Evolutionary conservation across 805 yeast species (phyloP), one percentile per base, ranked within the genome.

Genomic region (Candida sonorensis): DNA sequence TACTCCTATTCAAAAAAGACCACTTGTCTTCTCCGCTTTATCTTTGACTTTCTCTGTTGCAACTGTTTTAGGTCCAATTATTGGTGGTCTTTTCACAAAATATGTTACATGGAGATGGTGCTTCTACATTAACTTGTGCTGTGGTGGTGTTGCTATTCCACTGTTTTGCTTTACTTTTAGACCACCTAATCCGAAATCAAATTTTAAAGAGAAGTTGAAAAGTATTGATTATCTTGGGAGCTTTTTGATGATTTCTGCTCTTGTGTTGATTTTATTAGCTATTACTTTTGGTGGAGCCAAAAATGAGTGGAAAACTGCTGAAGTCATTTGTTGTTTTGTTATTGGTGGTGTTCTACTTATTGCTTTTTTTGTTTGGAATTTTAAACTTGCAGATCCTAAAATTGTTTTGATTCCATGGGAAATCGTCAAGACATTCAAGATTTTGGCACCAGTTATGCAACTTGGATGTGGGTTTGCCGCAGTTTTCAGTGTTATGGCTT

Each of bases 31-130:
- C 51, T 52, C 64, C 7, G 37, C 59, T 4, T 45, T 66, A 19
- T 66, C 68, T 1, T 50, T 61, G 6, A 62, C 67, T 0, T 75
- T 66, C 44, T 67, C 72, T 0, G 54, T 69, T 2, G 69, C 80
- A 0, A 62, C 72, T 7, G 75, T 72, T 7, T 41, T 65, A 15
- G 86, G 86, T 1, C 86, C 87, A 0, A 57, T 77, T 24, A 48
- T 79, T 16, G 86, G 85, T 10, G 86, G 86, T 19, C 77, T 75
- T 0, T 69, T 81, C 35, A 66, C 82, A 2, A 55, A 67, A 31
- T 29, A 36, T 26, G 73, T 66, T 4, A 57, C 72, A n/a, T 80
- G 87, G 87, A 62, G 87, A 44, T 78, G 86, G 84, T 73, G 82
- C 45, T 81, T 79, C 48, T 81, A 72, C 52, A 62, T 81, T 41